Evolutionary conservation across 192 early-diverging fungal species (phyloP).

Genomic region (Oehlia diaphana): DNA sequence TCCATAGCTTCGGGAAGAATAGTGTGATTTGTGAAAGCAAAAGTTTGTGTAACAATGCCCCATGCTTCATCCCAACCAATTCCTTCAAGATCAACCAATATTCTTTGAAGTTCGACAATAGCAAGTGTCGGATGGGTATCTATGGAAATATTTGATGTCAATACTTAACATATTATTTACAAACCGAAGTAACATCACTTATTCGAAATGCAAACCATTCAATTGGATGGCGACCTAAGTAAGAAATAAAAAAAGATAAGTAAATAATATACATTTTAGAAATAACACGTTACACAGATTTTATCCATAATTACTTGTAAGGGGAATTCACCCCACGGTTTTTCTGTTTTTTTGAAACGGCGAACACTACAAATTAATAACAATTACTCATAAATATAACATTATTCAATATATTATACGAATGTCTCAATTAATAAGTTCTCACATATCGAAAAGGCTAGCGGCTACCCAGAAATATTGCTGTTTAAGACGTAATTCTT

Average conservation of each 20-base stretch:
- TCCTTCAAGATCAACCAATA: conserved; percentile 90
- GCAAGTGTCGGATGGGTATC: conserved; percentile 97
- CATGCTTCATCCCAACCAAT: conserved; percentile 94
- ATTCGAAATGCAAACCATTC: conserved; percentile 59
- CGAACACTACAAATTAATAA: conserved; percentile 56
- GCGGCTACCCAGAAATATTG: conserved; percentile 97
- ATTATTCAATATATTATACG: conserved; percentile 36
- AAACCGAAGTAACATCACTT: not conserved
- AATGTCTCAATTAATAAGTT: conserved; percentile 20
- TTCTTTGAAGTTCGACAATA: conserved; percentile 89
- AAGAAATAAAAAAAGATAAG: not conserved
- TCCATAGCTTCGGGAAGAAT: conserved; percentile 98
- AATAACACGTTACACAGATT: not conserved
- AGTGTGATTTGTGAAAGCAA: conserved; percentile 99
- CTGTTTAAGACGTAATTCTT: conserved; percentile 95
- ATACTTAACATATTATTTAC: not conserved
- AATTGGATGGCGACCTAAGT: conserved; percentile 79
- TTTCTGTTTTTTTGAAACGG: conserved; percentile 87
- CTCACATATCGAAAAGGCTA: conserved; percentile 77
- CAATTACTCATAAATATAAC: not conserved
- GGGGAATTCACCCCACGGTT: conserved; percentile 87
- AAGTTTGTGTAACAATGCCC: conserved; percentile 84
- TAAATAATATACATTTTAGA: not conserved
- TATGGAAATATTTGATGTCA: conserved; percentile 20
- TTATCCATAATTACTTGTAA: conserved; percentile 60